Conservation (phyloP, 2,329 filamentous ascomycete genomes). For the Phialophora verrucosa region DNA sequence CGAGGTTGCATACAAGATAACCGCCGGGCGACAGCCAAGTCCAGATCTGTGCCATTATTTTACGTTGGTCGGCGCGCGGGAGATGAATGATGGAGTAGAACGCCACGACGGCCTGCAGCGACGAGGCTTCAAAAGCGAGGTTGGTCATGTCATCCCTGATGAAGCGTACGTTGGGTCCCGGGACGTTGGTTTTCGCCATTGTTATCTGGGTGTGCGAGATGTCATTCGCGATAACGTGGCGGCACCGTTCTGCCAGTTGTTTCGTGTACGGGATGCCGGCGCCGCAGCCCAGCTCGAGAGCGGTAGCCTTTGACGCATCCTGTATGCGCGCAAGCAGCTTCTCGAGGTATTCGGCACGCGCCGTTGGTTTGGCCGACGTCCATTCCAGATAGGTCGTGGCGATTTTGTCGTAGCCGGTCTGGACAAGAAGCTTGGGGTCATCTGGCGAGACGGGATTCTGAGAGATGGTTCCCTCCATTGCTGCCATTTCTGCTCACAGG, state of each 20-base stretch:
- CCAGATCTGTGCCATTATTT: slow-evolving; percentile 53
- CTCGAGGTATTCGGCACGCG: slow-evolving; percentile 44
- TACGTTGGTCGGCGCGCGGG: slow-evolving; percentile 57
- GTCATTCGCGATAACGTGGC: slow-evolving; percentile 51
- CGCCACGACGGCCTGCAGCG: slow-evolving; percentile 57
- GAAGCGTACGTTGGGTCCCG: slow-evolving; percentile 39
- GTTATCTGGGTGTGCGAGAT: slow-evolving; percentile 50
- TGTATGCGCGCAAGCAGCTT: slow-evolving; percentile 40
- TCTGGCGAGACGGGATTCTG: slow-evolving; percentile 2
- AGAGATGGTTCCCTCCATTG: not conserved
- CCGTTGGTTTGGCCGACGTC: slow-evolving; percentile 41
- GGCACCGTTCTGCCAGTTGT: slow-evolving; percentile 29
- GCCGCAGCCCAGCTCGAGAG: slow-evolving; percentile 53
- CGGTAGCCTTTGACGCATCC: slow-evolving; percentile 17
- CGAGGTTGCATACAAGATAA: slow-evolving; percentile 57
- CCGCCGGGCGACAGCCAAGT: slow-evolving; percentile 61
- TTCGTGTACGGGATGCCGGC: slow-evolving; percentile 46
- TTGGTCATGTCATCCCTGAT: slow-evolving; percentile 52
- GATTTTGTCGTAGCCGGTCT: slow-evolving; percentile 46
- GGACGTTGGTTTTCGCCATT: slow-evolving; percentile 42
- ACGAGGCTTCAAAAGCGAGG: slow-evolving; percentile 44
- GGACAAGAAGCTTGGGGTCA: slow-evolving; percentile 19
- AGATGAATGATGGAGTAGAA: slow-evolving; percentile 64
- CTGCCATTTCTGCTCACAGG: not conserved
- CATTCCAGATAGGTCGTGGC: slow-evolving; percentile 47